Base-by-base conservation (phyloP, 306 rosid species). In the Pyrus pyrifolia region DNA sequence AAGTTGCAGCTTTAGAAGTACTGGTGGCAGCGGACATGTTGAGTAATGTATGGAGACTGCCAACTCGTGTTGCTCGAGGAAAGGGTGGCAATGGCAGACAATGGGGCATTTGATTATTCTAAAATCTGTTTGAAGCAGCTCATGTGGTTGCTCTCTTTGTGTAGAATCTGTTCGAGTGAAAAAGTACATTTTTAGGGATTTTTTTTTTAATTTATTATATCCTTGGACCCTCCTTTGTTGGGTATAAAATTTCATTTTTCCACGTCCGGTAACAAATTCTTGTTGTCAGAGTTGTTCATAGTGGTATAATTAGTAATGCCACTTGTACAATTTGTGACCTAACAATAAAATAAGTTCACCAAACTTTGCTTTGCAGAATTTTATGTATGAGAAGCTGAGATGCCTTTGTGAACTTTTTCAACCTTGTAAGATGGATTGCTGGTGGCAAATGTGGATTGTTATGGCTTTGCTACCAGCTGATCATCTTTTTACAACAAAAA, bases 41-140 rank as follows among this genome's bases (percentile, higher is more conserved):
- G 86, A 93, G 93, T 80, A 79, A 86, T 87, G 81, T 87, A 80
- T 13, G 97, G 92, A 83, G 70, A 71, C 4, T 87, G 96, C 85
- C 96, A 93, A 88, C 90, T 87, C 35, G 80, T 85, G 79, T 73
- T 93, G 91, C 81, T 85, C 67, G 79, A 86, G 81, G 81, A 83
- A 93, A 83, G 92, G 79, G 76, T 40, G 76, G 72, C 76, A 89
- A 89, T 88, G 97, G 96, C 91, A 89, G 97, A 91, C 98, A 93
- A 76, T 27, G 79, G 73, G 66, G 86, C 55, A 86, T 84, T 85
- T 87, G 72, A 83, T 86, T 79, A 87, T 81, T 60, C 81, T 79
- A 74, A 79, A 73, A 35, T 31, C 76, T 79, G 53, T 59, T 71
- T 70, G 62, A 21, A 86, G 86, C 72, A 84, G 87, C 84, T 86